Evolutionary conservation across 78 protist genomes (phyloP).

Genomic region (Andalucia godoyi): DNA sequence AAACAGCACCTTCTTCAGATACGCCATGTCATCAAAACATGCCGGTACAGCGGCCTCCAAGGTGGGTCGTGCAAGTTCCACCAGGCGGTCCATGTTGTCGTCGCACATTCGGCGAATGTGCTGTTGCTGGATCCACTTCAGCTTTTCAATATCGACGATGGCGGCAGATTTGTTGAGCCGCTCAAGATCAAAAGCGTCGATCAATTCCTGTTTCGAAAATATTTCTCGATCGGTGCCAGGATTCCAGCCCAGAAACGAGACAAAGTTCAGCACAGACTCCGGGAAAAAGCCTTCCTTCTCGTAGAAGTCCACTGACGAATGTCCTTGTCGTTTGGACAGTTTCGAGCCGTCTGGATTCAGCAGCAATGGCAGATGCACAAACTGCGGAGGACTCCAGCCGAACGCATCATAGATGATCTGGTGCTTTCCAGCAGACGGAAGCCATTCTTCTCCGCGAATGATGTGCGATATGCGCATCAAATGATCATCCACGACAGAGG

Average conservation of each 20-base stretch:
- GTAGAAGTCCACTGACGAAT: slow-evolving; percentile 34
- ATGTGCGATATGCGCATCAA: slow-evolving; percentile 64
- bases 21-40: no score
- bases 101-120: no score
- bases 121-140: background rate
- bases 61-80: no score
- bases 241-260: slow-evolving; percentile 38
- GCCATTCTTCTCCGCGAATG: slow-evolving; percentile 80
- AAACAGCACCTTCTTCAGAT: no score
- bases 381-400: slow-evolving; percentile 45
- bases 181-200: background rate
- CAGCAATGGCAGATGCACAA: slow-evolving; percentile 70
- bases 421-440: slow-evolving; percentile 63
- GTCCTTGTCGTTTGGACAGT: slow-evolving; percentile 62
- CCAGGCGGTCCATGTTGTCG: no score
- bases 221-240: background rate
- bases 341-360: slow-evolving; percentile 46
- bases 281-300: slow-evolving; percentile 41
- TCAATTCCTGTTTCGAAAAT: background rate
- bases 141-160: background rate
- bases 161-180: background rate
- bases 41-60: no score
- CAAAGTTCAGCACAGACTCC: slow-evolving; percentile 48
- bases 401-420: slow-evolving; percentile 48
- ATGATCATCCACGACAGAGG: slow-evolving; percentile 75